Percentiles rank a stretch among this genome's conserved stretches.
Evolutionary conservation across 768 basidiomycete species (phyloP).

Genomic region (Boletellus ananas): DNA sequence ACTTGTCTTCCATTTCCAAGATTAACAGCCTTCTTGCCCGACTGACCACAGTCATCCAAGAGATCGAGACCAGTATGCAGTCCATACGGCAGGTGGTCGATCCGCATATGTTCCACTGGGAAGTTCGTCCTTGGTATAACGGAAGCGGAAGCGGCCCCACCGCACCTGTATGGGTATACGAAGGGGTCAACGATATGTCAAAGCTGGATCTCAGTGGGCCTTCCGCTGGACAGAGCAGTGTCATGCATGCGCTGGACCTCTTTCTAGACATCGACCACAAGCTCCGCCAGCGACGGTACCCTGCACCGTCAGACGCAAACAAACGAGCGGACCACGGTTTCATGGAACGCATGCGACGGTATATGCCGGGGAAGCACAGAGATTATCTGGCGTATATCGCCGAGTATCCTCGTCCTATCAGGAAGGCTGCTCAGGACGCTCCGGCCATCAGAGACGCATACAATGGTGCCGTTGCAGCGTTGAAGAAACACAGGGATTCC

Average conservation of each 20-base stretch:
- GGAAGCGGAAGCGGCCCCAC: constrained; percentile 63
- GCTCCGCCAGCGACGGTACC: constrained; percentile 65
- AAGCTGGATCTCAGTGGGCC: constrained; percentile 77
- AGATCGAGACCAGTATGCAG: constrained; percentile 66
- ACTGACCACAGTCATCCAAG: constrained; percentile 66
- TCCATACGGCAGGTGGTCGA: constrained; percentile 69
- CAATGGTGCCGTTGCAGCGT: constrained; percentile 68
- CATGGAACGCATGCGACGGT: constrained; percentile 89
- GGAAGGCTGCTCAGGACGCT: constrained; percentile 54
- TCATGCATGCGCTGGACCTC: constrained; percentile 83
- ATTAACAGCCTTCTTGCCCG: constrained; percentile 69
- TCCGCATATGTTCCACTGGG: constrained; percentile 85
- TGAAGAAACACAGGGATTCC: constrained; percentile 79
- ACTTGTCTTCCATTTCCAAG: constrained; percentile 59
- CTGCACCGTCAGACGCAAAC: constrained; percentile 61
- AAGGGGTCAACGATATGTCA: constrained; percentile 61
- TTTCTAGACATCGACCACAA: constrained; percentile 89
- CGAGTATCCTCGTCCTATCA: constrained; percentile 54
- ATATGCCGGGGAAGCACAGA: constrained; percentile 93
- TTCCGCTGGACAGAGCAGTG: constrained; percentile 89
- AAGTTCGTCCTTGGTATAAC: constrained; percentile 89
- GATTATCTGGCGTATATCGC: constrained; percentile 74
- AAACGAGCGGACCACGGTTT: constrained; percentile 70
- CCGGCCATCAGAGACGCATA: constrained; percentile 69
- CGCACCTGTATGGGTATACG: constrained; percentile 66